Base-by-base conservation (phyloP, 1,139 yeast genomes). In the Meyerozyma carpophila region DNA sequence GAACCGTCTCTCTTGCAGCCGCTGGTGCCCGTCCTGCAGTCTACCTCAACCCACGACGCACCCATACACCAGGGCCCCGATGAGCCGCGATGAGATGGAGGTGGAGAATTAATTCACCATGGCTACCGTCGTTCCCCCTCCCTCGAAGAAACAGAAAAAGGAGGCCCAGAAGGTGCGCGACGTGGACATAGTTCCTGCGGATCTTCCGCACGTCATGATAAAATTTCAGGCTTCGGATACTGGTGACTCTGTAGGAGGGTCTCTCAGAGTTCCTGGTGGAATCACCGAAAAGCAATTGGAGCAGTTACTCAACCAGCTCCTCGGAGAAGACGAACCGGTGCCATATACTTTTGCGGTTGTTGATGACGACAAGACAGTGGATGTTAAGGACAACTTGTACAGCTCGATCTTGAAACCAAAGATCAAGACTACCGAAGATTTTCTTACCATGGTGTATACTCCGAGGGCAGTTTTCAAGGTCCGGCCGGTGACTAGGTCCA, bases 381-480 rank as follows among this genome's bases (percentile, higher is more conserved):
- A 91, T 56, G 84, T 94, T 50, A 79, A 75, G 45, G 88, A 82
- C 50, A 84, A 88, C 58, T 61, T 93, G 42, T 93, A 89, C 60
- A 64, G 78, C 27, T 86, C 96, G 9, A 79, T 93, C 27, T 74
- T 91, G 54, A 85, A 87, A 59, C 97, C 97, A 1, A 90, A 91
- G 3, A 73, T 84, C 52, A 86, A 85, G 58, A 81, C 96, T 11
- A 87, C 98, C 0, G 99, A 93, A 74, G 98, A 93, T 63, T 86
- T 86, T 56, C 70, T 93, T 68, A 91, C 96, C 0, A 71, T 93
- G 47, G 88, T 91, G 4, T 93, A 85, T 62, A 90, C 97, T 0
- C 99, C 99, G 29, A 76, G 96, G 50, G 97, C 98, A 0, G 85
- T 93, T 4, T 93, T 94, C 70, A 89, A 88, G 57, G 99, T 93